These are phyloP conservation scores for Zasmidium angulare DNA, from an alignment of 2,329 filamentous ascomycete species.

Conservation along the genomic window DNA sequence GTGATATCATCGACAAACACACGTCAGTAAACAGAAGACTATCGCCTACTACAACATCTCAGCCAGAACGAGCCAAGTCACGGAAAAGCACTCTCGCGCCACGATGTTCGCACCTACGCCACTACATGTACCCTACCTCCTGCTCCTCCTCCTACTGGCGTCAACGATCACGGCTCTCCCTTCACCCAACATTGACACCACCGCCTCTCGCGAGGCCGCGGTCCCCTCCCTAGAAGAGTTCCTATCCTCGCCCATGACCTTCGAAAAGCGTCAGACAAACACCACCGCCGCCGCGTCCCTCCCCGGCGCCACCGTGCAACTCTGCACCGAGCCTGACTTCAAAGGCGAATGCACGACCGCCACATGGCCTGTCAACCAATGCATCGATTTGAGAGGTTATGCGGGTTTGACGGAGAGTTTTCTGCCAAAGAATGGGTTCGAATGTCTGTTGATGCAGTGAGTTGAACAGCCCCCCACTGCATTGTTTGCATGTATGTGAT, in stretches of 20 bases:
- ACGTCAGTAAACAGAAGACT: background rate
- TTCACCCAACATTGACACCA: background rate
- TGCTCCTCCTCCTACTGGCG: background rate
- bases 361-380: constrained; percentile 26
- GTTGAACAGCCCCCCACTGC: constrained; percentile 1
- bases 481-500: too few species aligned
- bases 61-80: too few species aligned
- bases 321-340: constrained; percentile 27
- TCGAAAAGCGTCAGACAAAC: background rate
- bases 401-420: constrained; percentile 25
- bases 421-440: constrained; percentile 23
- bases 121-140: background rate
- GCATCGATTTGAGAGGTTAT: constrained; percentile 30
- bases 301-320: constrained; percentile 31
- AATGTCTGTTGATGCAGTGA: constrained; percentile 34
- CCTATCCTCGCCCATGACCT: background rate
- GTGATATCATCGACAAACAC: background rate
- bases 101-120: background rate
- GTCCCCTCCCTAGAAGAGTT: constrained; percentile 2
- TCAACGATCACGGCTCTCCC: background rate
- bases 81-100: background rate
- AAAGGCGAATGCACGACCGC: constrained; percentile 25
- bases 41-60: background rate
- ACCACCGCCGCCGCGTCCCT: constrained; percentile 7
- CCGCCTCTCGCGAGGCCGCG: background rate